Evolutionary conservation across 2,329 filamentous ascomycete species (phyloP), one percentile per base, ranked within the genome.

Genomic region (Claviceps maximensis): DNA sequence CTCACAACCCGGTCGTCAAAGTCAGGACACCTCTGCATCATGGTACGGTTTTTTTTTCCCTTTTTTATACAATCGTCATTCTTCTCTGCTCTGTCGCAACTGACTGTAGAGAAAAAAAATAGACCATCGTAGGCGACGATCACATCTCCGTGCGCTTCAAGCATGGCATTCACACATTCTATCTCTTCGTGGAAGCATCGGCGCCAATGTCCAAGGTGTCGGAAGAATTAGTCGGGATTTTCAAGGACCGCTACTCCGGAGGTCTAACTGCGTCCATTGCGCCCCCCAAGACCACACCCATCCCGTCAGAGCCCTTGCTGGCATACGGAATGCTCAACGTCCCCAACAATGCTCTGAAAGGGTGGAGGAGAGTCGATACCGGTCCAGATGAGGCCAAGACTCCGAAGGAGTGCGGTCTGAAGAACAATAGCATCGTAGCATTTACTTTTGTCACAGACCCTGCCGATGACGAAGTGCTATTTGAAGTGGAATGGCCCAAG

Each of bases 71-170:
- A 21, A 19, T 13, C 12, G 8, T 3, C 21, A 15, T 21, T 4
- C 17, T n/a, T n/a, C n/a, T 13, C 9, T 51, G n/a, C 41, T 45
- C 8, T 13, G n/a, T 29, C 17, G 49, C 13, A 6, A 9, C 42
- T 51, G 27, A 51, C 29, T 15, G 13, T 12, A n/a, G n/a, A n/a
- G 29, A 42, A 17, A 17, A 19, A 8, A 7, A 3, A 48, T 25
- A 57, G 57, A 51, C 33, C 38, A 50, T 47, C 15, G 58, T 70
- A 21, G 67, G 71, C 55, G 74, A 80, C 46, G 69, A 74, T n/a
- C 71, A 77, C 58, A 74, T 79, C 60, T 87, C 84, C 10, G 70
- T 90, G 53, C 77, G 83, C 55, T 82, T 90, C 70, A 89, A 88
- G 67, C 77, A 86, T 64, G 82, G 84, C 62, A 79, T 80, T 54